phyloP scores from a whole-genome alignment of 371 early-diverging fungal species.

The Mortierella sp. region DNA sequence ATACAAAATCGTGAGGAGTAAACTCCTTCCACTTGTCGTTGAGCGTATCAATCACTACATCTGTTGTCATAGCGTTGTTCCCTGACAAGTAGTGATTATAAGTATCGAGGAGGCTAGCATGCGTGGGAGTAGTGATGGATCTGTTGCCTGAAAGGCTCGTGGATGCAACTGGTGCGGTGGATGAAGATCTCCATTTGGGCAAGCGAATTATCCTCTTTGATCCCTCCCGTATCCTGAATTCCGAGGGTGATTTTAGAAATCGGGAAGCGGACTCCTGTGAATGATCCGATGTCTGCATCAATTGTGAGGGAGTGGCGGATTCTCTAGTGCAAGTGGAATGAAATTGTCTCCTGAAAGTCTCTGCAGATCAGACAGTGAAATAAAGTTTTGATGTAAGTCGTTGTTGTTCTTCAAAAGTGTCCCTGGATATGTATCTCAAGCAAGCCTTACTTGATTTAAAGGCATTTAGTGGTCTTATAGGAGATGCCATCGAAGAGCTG shows the following conservation, averaged over 20 bases:
- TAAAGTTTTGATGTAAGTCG: not conserved
- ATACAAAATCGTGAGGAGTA: slow-evolving; percentile 18
- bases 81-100: not conserved
- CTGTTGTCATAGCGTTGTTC: not conserved
- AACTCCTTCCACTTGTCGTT: slow-evolving; percentile 1
- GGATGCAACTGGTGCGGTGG: not conserved
- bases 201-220: slow-evolving; percentile 30
- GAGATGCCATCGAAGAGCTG: not conserved
- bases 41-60: slow-evolving; percentile 15
- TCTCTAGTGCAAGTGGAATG: not conserved
- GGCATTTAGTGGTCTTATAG: not conserved
- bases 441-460: slow-evolving; percentile 4
- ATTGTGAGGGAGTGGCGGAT: not conserved
- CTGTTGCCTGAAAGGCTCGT: not conserved
- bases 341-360: slow-evolving; percentile 1
- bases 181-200: slow-evolving; percentile 16
- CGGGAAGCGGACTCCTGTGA: not conserved
- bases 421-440: not conserved
- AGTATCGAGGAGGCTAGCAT: slow-evolving; percentile 22
- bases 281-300: not conserved
- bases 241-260: not conserved
- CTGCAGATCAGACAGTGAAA: slow-evolving; percentile 5
- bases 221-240: slow-evolving; percentile 18
- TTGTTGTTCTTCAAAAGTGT: not conserved
- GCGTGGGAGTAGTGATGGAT: slow-evolving; percentile 8